Percentiles rank a stretch among this genome's conserved stretches.
phyloP scores from a whole-genome alignment of 1,284 basidiomycete genomes.

The Boletus nobilissimus region DNA sequence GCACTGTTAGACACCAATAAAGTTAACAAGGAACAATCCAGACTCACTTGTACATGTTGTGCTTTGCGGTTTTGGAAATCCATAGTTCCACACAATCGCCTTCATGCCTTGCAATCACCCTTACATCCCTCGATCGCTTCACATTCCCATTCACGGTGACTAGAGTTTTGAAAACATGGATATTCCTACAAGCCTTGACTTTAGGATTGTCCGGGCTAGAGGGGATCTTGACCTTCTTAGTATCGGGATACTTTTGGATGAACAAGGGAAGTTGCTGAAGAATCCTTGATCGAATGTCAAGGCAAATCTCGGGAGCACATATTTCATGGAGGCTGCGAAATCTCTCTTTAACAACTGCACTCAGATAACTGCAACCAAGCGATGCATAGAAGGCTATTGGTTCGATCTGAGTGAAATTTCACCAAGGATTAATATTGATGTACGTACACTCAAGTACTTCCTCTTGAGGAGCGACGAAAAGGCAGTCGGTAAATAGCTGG shows the following conservation, averaged over 20 bases:
- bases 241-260: neutral
- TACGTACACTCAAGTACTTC: slow-evolving; percentile 8
- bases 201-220: neutral
- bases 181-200: slow-evolving; percentile 6
- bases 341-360: neutral
- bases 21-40: no score
- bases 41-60: slow-evolving; percentile 16
- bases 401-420: neutral
- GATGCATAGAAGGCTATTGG: slow-evolving; percentile 7
- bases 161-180: slow-evolving; percentile 6
- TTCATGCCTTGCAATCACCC: neutral
- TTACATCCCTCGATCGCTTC: neutral
- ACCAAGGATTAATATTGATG: neutral
- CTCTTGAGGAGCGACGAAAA: slow-evolving; percentile 15
- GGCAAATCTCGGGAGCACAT: neutral
- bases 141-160: neutral
- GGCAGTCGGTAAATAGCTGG: slow-evolving; percentile 2
- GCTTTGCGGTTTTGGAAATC: neutral
- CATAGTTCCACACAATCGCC: neutral
- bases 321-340: neutral
- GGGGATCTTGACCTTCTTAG: neutral
- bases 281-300: neutral
- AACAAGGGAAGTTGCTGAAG: slow-evolving; percentile 16
- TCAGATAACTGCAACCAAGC: slow-evolving; percentile 1
- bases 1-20: neutral